These are phyloP conservation scores for Trebouxia sp. DNA, from an alignment of 139 green algal species.

Conservation along the genomic window DNA sequence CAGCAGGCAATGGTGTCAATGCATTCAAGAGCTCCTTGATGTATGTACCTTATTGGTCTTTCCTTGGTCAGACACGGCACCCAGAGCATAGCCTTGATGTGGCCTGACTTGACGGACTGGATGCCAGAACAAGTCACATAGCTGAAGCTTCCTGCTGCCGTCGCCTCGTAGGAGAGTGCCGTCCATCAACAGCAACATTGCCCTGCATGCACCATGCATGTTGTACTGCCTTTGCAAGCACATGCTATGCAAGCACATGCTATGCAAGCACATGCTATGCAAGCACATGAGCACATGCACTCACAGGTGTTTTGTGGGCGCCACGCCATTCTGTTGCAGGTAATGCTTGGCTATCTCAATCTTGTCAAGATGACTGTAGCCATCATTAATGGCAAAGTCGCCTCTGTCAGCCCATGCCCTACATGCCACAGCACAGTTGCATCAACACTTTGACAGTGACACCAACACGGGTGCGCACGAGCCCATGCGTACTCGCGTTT, in stretches of 20 bases:
- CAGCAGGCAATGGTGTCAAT: no score
- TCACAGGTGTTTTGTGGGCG: not conserved
- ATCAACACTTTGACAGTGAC: not conserved
- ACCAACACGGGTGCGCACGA: not conserved
- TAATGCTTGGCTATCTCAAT: not conserved
- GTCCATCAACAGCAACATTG: conserved; percentile 3
- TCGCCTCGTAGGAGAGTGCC: not conserved
- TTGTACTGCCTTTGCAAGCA: not conserved
- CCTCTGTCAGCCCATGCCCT: not conserved
- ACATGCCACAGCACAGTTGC: not conserved
- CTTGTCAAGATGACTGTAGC: not conserved
- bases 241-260: not conserved
- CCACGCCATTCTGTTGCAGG: not conserved
- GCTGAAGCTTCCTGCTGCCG: not conserved
- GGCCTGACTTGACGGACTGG: not conserved
- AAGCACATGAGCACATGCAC: not conserved
- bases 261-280: not conserved
- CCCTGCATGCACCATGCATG: not conserved
- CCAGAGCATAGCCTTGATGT: not conserved
- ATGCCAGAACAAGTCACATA: conserved; percentile 8
- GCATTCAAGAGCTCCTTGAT: no score
- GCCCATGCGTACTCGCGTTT: not conserved
- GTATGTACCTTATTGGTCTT: not conserved
- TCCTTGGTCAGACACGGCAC: not conserved
- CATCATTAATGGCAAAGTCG: not conserved